Evolutionary conservation across 1,284 basidiomycete genomes (phyloP).

Genomic region (Heterobasidion annosum): DNA sequence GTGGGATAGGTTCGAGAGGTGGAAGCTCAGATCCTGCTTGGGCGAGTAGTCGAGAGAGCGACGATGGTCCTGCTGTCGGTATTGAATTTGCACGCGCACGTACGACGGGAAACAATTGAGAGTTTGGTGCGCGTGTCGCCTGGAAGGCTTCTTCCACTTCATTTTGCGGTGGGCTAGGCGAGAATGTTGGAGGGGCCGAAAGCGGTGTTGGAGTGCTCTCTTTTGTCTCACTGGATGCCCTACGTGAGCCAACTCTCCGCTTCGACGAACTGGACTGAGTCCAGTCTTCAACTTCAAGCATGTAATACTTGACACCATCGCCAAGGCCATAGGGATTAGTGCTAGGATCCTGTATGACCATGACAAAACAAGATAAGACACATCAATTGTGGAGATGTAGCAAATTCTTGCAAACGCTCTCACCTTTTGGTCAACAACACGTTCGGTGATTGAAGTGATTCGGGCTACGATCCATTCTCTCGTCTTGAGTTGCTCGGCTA

Average conservation of each 20-base stretch:
- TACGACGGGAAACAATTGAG: slow-evolving; percentile 48
- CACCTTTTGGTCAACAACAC: slow-evolving; percentile 75
- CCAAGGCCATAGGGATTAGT: slow-evolving; percentile 77
- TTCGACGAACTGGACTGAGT: slow-evolving; percentile 64
- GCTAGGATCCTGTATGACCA: slow-evolving; percentile 44
- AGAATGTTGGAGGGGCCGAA: slow-evolving; percentile 5
- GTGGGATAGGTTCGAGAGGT: slow-evolving; percentile 24
- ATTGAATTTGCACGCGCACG: slow-evolving; percentile 60
- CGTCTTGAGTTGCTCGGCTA: slow-evolving; percentile 79
- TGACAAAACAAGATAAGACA: slow-evolving; percentile 8
- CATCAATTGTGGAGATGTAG: neutral
- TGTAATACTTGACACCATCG: slow-evolving; percentile 87
- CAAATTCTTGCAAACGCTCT: too few species aligned
- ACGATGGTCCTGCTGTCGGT: slow-evolving; percentile 61
- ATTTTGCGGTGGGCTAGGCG: slow-evolving; percentile 35
- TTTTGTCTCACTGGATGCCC: slow-evolving; percentile 29
- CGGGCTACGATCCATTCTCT: slow-evolving; percentile 93
- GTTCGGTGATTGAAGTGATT: slow-evolving; percentile 82
- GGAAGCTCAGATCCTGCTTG: slow-evolving; percentile 40
- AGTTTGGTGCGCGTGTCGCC: slow-evolving; percentile 49
- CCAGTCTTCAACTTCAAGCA: slow-evolving; percentile 92
- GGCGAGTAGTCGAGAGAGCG: slow-evolving; percentile 64
- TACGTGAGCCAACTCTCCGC: slow-evolving; percentile 38
- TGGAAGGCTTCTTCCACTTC: slow-evolving; percentile 63
- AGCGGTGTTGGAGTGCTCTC: slow-evolving; percentile 11